Conservation (phyloP, 129 eudicot genomes). For the Heracleum sosnowskyi region DNA sequence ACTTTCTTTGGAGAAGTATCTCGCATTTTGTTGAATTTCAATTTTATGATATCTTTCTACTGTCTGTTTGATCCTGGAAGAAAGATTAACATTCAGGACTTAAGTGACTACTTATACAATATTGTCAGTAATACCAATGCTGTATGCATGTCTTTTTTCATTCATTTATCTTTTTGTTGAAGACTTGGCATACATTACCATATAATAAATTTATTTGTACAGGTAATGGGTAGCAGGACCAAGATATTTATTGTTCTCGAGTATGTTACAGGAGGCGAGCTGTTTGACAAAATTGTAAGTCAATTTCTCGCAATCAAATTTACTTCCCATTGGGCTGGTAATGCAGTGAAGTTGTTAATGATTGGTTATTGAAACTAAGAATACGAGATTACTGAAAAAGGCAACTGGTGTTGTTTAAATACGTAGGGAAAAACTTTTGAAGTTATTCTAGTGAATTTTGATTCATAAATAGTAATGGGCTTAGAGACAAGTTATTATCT, state of each 20-base stretch:
- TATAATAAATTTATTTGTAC: slow-evolving; percentile 20
- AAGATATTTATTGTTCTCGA: slow-evolving; percentile 85
- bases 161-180: neutral
- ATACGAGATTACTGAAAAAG: neutral
- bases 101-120: neutral
- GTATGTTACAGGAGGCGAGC: slow-evolving; percentile 95
- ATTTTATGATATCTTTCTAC: neutral
- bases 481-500: neutral
- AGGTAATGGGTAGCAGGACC: slow-evolving; percentile 98
- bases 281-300: slow-evolving; percentile 96
- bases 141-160: neutral
- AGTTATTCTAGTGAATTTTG: neutral
- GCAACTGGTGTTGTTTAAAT: neutral
- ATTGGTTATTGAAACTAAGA: neutral
- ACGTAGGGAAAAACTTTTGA: neutral
- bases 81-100: neutral
- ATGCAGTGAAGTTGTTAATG: neutral
- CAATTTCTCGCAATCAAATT: neutral
- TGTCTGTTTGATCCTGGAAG: neutral
- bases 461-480: neutral
- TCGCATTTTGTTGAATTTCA: neutral
- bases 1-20: neutral
- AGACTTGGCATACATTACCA: neutral
- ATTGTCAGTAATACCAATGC: neutral
- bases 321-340: neutral